Evolutionary conservation across 257 asterid genomes (phyloP), one percentile per base, ranked within the genome.

Genomic region (Capsicum pubescens): DNA sequence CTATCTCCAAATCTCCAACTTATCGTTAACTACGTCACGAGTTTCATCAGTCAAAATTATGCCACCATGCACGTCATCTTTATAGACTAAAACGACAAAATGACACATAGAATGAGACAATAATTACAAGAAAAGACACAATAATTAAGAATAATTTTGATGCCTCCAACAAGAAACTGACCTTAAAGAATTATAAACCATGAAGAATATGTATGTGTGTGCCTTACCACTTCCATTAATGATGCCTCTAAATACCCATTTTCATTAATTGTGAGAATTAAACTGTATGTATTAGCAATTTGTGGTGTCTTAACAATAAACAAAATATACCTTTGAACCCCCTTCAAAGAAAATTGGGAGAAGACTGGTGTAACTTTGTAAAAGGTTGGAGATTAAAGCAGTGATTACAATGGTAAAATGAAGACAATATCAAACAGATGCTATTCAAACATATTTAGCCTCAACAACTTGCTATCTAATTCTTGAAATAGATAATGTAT

Each of bases 401-500:
- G 12, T 35, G 72, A 66, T 68, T 68, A 68, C 76, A 36, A 35
- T 35, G 54, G 5, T 77, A 32, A 77, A 77, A 54, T 14, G 81
- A 52, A 54, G 14, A 14, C 5, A 21, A 21, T 48, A 50, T 76
- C 63, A 76, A 76, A 76, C 81, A 26, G 3, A 77, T 26, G 82
- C 26, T 56, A 77, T 21, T 76, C 26, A 77, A 77, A 54, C 44
- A 76, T 54, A 54, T 21, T 61, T 3, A 77, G 46, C 64, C 48
- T 54, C 44, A 50, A 13, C 48, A 52, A 54, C 19, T 77, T 54
- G 46, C 32, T 15, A 8, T 77, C 32, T 77, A 77, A 26, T 54
- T 77, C 48, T 77, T 77, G 82, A 15, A 77, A 77, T 77, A 26
- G 32, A 26, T 26, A 26, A 26, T 26, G 32, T 26, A 81, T 57